These are phyloP conservation scores for Rosellinia necatrix DNA, from an alignment of 2,329 filamentous ascomycete species.

Conservation along the genomic window DNA sequence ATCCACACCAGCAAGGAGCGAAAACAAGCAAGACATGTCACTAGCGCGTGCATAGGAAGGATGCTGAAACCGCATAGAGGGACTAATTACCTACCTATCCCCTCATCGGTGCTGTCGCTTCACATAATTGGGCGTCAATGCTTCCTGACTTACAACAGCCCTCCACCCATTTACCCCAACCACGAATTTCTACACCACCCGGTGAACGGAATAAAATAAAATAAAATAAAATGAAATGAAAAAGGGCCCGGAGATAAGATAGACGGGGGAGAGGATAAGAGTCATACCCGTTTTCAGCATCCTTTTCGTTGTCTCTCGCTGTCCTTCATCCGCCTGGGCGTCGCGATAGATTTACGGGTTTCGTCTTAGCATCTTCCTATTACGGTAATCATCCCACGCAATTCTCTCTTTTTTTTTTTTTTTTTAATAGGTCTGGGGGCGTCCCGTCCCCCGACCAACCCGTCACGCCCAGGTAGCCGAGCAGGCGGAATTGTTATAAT, in stretches of 20 bases:
- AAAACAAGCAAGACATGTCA: conserved; percentile 20
- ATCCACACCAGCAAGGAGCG: not conserved
- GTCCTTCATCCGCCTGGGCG: conserved; percentile 13
- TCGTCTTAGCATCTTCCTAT: conserved; percentile 6
- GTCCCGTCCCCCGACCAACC: not conserved
- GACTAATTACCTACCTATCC: not conserved
- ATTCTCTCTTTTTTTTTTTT: not conserved
- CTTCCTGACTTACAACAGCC: not conserved
- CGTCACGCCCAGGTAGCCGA: conserved; percentile 5
- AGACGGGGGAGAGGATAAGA: too few relatives aligned
- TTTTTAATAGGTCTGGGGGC: too few relatives aligned
- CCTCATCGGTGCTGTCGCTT: not conserved
- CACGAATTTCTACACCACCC: not conserved
- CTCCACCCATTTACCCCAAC: not conserved
- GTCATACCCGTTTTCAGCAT: not conserved
- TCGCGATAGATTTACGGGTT: conserved; percentile 9
- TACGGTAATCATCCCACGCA: not conserved
- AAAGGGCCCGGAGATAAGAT: not conserved
- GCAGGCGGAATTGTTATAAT: conserved; percentile 9
- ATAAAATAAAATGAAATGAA: not conserved
- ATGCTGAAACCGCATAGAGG: not conserved
- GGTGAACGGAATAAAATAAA: not conserved
- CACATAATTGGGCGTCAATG: conserved; percentile 17
- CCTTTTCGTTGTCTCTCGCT: not conserved
- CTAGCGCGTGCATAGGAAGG: conserved; percentile 2